Evolutionary conservation across 352 stramenopile genomes (phyloP).

Genomic region (Phytophthora constricta): DNA sequence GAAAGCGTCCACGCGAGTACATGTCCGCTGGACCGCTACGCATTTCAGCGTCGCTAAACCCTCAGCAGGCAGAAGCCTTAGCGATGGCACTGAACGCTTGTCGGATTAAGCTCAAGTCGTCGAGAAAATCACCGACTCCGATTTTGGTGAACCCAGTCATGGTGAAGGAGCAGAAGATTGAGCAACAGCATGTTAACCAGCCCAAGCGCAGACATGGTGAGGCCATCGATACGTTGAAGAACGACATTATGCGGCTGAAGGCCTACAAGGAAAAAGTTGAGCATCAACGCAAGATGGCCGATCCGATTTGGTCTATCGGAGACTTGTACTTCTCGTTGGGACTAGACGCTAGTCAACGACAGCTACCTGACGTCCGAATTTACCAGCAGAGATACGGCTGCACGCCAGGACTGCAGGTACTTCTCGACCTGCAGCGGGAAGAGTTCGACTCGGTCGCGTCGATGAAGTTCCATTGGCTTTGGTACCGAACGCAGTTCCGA

Average conservation of each 20-base stretch:
- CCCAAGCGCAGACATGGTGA: constrained; percentile 56
- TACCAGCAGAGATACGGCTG: constrained; percentile 14
- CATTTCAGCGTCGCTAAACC: background rate
- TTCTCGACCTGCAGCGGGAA: constrained; percentile 40
- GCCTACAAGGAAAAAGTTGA: background rate
- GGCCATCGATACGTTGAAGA: constrained; percentile 41
- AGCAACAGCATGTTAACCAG: constrained; percentile 66
- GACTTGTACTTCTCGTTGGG: constrained; percentile 44
- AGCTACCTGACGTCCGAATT: background rate
- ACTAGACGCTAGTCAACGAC: background rate
- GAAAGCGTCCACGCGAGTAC: constrained; percentile 53
- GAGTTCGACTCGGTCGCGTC: constrained; percentile 53
- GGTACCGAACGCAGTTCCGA: constrained; percentile 49
- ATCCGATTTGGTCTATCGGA: constrained; percentile 30
- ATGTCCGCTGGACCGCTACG: background rate
- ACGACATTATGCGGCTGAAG: constrained; percentile 45
- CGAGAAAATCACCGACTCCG: no score
- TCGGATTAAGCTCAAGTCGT: background rate
- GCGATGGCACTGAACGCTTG: background rate
- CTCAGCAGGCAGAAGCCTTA: background rate
- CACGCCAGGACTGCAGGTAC: constrained; percentile 35
- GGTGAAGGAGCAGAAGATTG: no score
- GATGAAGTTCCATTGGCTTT: constrained; percentile 48
- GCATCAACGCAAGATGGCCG: background rate
- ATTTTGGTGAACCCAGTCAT: no score